phyloP scores from a whole-genome alignment of 2,329 filamentous ascomycete genomes.

The Sclerotiophoma versabilis region DNA sequence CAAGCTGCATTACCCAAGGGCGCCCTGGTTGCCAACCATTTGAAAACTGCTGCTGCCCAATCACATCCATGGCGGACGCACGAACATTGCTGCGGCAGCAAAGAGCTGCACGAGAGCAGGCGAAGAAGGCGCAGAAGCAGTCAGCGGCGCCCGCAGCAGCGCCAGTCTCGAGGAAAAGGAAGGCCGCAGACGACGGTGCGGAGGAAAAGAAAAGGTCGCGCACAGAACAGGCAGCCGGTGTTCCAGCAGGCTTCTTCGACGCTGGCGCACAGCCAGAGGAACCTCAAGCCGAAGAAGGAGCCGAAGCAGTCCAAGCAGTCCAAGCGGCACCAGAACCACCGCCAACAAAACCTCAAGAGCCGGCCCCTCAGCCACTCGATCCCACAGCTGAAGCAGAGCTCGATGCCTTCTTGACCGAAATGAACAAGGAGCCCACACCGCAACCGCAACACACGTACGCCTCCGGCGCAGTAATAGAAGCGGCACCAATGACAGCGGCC shows the following conservation, averaged over 20 bases:
- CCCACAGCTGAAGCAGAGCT: constrained; percentile 51
- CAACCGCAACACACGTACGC: constrained; percentile 73
- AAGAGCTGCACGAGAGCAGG: constrained; percentile 46
- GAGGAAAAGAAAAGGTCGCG: constrained; percentile 45
- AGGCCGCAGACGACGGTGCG: constrained; percentile 38
- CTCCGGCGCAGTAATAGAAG: constrained; percentile 52
- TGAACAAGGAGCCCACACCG: constrained; percentile 80
- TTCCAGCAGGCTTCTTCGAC: constrained; percentile 49
- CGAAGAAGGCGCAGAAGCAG: constrained; percentile 39
- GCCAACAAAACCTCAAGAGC: constrained; percentile 14
- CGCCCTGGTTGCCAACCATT: neutral
- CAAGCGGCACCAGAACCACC: constrained; percentile 8
- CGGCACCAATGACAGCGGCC: constrained; percentile 56
- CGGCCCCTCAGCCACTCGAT: constrained; percentile 21
- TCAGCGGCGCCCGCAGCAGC: constrained; percentile 39
- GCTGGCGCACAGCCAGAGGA: constrained; percentile 24
- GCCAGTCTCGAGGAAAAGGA: constrained; percentile 45
- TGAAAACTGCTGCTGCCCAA: neutral
- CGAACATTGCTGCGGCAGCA: constrained; percentile 49
- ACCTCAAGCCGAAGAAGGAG: constrained; percentile 5
- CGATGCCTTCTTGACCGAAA: constrained; percentile 61
- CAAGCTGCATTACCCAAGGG: neutral
- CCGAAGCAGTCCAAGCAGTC: neutral
- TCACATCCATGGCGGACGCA: constrained; percentile 46
- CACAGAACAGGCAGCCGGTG: constrained; percentile 40